phyloP scores from a whole-genome alignment of 148 eudicot genomes.

The Diospyros lotus region DNA sequence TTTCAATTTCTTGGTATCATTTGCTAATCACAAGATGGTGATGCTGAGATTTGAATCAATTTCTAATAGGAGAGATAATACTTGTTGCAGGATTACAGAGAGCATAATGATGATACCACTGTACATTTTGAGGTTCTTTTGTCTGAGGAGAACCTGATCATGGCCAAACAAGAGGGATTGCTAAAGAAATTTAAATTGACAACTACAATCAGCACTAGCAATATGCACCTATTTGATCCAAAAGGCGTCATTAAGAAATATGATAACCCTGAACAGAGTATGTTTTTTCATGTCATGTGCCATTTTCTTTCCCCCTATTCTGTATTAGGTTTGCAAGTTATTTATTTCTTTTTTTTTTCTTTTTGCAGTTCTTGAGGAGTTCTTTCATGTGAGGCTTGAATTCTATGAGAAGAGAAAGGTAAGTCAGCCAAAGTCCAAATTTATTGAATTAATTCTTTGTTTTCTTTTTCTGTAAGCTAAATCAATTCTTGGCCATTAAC shows the following conservation, averaged over 20 bases:
- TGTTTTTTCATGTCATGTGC: conserved; percentile 1
- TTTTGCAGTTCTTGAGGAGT: conserved; percentile 78
- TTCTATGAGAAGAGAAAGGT: conserved; percentile 74
- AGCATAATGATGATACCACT: conserved; percentile 39
- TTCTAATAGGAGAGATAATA: neutral
- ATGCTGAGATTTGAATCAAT: neutral
- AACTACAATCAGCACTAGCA: conserved; percentile 67
- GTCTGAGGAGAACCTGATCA: conserved; percentile 36
- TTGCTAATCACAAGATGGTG: neutral
- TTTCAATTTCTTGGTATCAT: neutral
- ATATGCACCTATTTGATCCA: conserved; percentile 90
- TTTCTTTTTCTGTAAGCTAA: neutral
- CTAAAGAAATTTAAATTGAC: conserved; percentile 86
- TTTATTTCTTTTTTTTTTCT: conserved; percentile 1
- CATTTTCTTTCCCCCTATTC: no score
- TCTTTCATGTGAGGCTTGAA: conserved; percentile 57
- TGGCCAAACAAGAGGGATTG: conserved; percentile 82
- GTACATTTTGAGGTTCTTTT: conserved; percentile 47
- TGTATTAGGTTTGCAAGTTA: neutral
- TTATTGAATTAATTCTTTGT: neutral
- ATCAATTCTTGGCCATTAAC: neutral
- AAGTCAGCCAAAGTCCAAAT: conserved; percentile 15
- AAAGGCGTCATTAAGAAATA: conserved; percentile 80
- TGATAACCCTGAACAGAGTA: conserved; percentile 83
- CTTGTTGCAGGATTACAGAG: conserved; percentile 47